Evolutionary conservation across 768 basidiomycete species (phyloP).

Genomic region (Clavaria fumosa): DNA sequence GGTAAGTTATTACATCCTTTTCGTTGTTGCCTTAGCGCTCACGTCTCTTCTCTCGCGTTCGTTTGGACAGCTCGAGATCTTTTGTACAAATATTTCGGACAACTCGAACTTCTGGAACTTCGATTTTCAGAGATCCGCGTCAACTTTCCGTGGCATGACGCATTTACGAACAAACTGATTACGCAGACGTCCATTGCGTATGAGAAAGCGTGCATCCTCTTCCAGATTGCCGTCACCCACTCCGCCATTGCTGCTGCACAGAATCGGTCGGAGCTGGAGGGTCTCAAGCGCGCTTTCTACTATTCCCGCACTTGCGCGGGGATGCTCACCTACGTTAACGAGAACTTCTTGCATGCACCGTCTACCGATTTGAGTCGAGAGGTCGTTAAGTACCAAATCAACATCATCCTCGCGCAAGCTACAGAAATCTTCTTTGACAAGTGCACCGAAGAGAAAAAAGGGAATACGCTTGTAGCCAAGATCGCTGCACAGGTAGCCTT

Average conservation of each 20-base stretch:
- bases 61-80: conserved; percentile 60
- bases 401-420: conserved; percentile 83
- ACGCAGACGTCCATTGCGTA: conserved; percentile 94
- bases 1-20: conserved; percentile 29
- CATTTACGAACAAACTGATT: conserved; percentile 86
- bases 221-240: conserved; percentile 90
- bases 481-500: conserved; percentile 69
- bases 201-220: conserved; percentile 95
- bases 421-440: conserved; percentile 96
- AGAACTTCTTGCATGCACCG: conserved; percentile 97
- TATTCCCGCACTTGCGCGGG: conserved; percentile 84
- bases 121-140: conserved; percentile 94
- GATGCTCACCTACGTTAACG: conserved; percentile 98
- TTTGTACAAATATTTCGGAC: conserved; percentile 98
- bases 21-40: not conserved
- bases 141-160: conserved; percentile 93
- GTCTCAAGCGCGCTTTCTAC: conserved; percentile 84
- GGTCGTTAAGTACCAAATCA: conserved; percentile 83
- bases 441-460: conserved; percentile 85
- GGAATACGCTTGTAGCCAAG: conserved; percentile 60
- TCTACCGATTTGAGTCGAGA: conserved; percentile 90
- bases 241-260: conserved; percentile 81
- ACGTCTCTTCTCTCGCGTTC: conserved; percentile 3
- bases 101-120: conserved; percentile 91
- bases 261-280: conserved; percentile 79